A percentile compares a stretch with the other conserved stretches of the same genome.
phyloP scores from a whole-genome alignment of 768 basidiomycete genomes.

The Rhodotorula diobovata region DNA sequence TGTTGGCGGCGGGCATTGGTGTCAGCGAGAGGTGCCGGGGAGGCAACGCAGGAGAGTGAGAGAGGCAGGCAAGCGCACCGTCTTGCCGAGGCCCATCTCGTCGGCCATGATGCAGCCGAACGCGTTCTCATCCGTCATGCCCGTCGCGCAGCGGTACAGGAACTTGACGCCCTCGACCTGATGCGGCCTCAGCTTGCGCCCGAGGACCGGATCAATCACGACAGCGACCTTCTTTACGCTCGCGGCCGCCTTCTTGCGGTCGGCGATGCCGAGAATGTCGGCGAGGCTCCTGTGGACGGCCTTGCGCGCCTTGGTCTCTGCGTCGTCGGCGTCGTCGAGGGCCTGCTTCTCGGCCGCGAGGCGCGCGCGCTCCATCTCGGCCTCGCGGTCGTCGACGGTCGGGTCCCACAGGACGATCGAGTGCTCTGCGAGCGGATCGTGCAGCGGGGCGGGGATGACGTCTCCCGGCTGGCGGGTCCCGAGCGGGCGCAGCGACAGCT shows the following conservation, averaged over 20 bases:
- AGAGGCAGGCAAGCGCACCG: background rate
- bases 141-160: constrained; percentile 88
- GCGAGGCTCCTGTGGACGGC: constrained; percentile 85
- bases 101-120: constrained; percentile 94
- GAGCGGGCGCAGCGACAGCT: constrained; percentile 52
- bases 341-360: constrained; percentile 64
- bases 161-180: constrained; percentile 99
- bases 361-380: constrained; percentile 74
- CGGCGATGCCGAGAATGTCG: constrained; percentile 69
- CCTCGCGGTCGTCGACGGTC: constrained; percentile 85
- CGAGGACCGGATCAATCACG: constrained; percentile 84
- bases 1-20: background rate
- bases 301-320: constrained; percentile 52
- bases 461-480: constrained; percentile 77
- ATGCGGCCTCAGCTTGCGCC: constrained; percentile 88
- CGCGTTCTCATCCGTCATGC: constrained; percentile 84
- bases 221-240: constrained; percentile 84
- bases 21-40: background rate
- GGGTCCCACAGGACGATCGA: constrained; percentile 97
- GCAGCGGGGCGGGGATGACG: constrained; percentile 82
- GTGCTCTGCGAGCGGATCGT: constrained; percentile 96
- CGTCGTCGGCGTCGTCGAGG: constrained; percentile 52
- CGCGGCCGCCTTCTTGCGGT: constrained; percentile 58
- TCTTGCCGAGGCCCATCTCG: constrained; percentile 85
- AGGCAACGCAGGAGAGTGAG: background rate